Conservation (phyloP, 208 protist species). For the Acanthamoeba rhysodes region DNA sequence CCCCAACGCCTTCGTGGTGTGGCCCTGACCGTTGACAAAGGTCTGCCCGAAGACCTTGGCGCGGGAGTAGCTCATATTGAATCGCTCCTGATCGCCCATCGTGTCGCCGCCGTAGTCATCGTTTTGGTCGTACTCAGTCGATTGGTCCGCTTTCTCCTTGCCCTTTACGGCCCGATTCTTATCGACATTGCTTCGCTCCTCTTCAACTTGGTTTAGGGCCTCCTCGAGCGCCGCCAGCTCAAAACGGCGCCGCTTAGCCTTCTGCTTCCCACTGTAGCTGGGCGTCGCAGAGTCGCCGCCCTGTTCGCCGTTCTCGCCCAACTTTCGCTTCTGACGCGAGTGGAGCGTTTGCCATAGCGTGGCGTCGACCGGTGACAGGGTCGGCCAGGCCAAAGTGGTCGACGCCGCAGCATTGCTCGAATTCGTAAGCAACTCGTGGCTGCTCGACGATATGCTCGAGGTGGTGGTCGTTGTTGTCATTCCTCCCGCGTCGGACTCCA, state of each 20-base stretch:
- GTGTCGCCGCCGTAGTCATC: background rate
- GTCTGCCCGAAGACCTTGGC: background rate
- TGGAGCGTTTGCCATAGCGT: slow-evolving; percentile 2
- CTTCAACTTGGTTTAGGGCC: background rate
- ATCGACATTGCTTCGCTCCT: background rate
- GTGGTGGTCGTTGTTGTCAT: no score
- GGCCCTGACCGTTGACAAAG: background rate
- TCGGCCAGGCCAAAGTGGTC: background rate
- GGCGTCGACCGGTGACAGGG: background rate
- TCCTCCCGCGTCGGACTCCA: no score
- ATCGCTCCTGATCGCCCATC: no score
- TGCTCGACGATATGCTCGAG: no score
- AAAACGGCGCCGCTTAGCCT: background rate
- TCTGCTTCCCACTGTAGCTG: background rate
- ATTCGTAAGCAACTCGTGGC: no score
- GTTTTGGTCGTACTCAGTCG: background rate
- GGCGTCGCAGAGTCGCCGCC: background rate
- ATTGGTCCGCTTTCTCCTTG: background rate
- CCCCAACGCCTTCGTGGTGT: background rate
- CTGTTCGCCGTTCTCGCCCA: background rate
- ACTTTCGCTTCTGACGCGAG: background rate
- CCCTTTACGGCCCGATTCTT: background rate
- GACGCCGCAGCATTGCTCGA: no score
- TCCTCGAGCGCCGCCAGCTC: background rate
- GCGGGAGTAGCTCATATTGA: background rate